Evolutionary conservation across 2,329 filamentous ascomycete genomes (phyloP).

Genomic region (Emmonsia crescens): DNA sequence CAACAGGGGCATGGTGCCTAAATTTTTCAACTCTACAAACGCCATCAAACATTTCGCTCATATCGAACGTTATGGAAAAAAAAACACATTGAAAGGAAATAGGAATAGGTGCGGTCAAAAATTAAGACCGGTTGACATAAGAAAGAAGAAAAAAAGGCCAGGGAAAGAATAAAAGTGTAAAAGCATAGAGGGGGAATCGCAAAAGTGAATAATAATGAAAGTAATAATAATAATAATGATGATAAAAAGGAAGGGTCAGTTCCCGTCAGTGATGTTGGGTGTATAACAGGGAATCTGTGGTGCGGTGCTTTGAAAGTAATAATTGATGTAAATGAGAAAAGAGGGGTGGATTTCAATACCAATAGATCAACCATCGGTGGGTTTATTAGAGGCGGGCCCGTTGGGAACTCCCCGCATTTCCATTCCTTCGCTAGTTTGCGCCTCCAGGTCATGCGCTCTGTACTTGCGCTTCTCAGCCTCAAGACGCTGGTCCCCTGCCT

Average conservation of each 20-base stretch:
- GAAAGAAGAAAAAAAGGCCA: neutral
- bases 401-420: constrained; percentile 58
- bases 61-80: constrained; percentile 1
- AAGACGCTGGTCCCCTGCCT: constrained; percentile 75
- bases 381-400: constrained; percentile 1
- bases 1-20: neutral
- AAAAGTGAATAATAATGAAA: neutral
- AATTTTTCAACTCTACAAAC: neutral
- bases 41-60: constrained; percentile 3
- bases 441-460: constrained; percentile 38
- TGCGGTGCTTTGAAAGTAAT: neutral
- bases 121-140: neutral
- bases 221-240: neutral
- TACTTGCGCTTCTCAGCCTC: constrained; percentile 48
- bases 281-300: neutral
- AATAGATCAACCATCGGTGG: constrained; percentile 2
- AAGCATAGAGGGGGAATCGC: neutral
- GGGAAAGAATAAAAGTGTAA: neutral
- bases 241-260: neutral
- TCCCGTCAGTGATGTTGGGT: neutral
- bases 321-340: constrained; percentile 2
- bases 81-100: neutral
- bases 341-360: neutral
- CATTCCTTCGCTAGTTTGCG: constrained; percentile 44
- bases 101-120: neutral